These are phyloP conservation scores for Mortierella polycephala DNA, from an alignment of 371 early-diverging fungal species.

Conservation along the genomic window DNA sequence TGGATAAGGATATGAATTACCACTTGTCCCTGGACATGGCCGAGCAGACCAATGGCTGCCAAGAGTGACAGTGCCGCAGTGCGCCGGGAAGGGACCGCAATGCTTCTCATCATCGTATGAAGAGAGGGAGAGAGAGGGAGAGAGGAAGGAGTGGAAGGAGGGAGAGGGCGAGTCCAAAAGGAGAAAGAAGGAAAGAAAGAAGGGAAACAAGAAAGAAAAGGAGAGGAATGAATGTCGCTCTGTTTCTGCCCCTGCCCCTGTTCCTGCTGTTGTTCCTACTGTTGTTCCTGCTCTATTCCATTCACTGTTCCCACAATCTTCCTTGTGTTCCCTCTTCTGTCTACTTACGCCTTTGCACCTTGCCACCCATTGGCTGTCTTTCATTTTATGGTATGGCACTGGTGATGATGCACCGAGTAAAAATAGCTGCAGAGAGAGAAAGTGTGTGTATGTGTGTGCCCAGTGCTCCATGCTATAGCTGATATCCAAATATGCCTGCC, in stretches of 20 bases:
- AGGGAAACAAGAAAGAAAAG: conserved; percentile 6
- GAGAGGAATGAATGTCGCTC: background rate
- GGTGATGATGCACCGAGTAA: too few species aligned
- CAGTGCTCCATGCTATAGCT: too few species aligned
- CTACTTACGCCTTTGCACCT: too few species aligned
- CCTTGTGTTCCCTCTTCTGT: too few species aligned
- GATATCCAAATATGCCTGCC: too few species aligned
- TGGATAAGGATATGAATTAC: background rate
- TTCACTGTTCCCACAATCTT: too few species aligned
- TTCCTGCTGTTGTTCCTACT: background rate
- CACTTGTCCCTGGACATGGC: conserved; percentile 19
- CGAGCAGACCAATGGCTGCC: conserved; percentile 17
- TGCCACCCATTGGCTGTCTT: too few species aligned
- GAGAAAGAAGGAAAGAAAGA: background rate
- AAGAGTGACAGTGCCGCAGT: conserved; percentile 16
- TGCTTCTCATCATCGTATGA: too few species aligned
- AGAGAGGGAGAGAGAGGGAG: background rate
- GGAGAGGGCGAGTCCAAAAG: background rate
- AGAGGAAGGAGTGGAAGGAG: background rate
- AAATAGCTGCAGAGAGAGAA: too few species aligned
- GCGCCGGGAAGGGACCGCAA: too few species aligned
- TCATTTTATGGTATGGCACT: too few species aligned
- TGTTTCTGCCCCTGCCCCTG: background rate
- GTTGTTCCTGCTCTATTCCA: background rate
- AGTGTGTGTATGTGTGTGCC: too few species aligned